Conservation (phyloP, 176 grass and related monocot genomes). For the Phoenix roebelenii region DNA sequence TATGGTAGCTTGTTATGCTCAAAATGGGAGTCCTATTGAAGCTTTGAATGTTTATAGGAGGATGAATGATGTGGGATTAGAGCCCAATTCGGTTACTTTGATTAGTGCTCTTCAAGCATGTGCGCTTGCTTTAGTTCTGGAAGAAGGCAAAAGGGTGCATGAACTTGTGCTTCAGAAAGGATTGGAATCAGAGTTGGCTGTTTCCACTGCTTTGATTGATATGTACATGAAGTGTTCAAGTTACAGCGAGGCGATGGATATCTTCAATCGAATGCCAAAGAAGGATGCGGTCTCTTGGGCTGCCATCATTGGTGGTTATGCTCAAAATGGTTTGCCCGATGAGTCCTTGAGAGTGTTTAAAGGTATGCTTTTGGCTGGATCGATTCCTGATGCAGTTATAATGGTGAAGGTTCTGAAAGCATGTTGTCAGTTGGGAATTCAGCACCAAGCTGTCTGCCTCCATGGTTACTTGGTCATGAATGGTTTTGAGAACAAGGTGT, state of each 20-base stretch:
- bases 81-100: constrained; percentile 44
- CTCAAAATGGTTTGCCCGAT: constrained; percentile 39
- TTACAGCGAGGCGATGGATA: constrained; percentile 24
- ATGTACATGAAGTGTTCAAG: constrained; percentile 79
- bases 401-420: constrained; percentile 53
- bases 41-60: constrained; percentile 41
- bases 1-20: constrained; percentile 48
- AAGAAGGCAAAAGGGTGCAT: constrained; percentile 48
- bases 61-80: constrained; percentile 33
- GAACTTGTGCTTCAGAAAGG: constrained; percentile 27
- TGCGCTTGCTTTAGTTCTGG: constrained; percentile 25
- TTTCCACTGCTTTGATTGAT: constrained; percentile 56
- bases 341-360: constrained; percentile 34
- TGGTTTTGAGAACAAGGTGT: constrained; percentile 48
- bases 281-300: constrained; percentile 62
- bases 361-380: constrained; percentile 33
- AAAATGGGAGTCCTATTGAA: constrained; percentile 14
- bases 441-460: constrained; percentile 36
- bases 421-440: constrained; percentile 31
- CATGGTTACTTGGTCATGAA: constrained; percentile 47
- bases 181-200: constrained; percentile 36
- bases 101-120: constrained; percentile 48
- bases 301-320: constrained; percentile 42
- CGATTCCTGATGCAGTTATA: constrained; percentile 35
- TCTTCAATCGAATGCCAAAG: constrained; percentile 48